A percentile compares a stretch with the other conserved stretches of the same genome.
Evolutionary conservation across 805 yeast species (phyloP).

Genomic region (Saturnispora bothae): DNA sequence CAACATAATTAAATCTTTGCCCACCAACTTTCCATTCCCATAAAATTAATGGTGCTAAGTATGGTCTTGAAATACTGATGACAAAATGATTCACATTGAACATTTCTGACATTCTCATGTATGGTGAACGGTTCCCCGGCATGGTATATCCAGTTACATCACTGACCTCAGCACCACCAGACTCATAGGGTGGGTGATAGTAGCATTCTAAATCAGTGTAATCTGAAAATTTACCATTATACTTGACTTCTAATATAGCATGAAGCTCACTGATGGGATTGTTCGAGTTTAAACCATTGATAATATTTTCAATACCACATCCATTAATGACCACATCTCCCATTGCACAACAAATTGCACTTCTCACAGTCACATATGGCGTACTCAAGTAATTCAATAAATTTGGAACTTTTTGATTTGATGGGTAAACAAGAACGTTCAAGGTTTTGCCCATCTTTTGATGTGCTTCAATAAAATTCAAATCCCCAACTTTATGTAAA

Average conservation of each 20-base stretch:
- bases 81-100: conserved; percentile 92
- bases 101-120: conserved; percentile 78
- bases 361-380: conserved; percentile 82
- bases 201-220: conserved; percentile 18
- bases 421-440: conserved; percentile 79
- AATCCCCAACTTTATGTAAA: conserved; percentile 59
- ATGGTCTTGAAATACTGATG: conserved; percentile 87
- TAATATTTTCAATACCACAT: conserved; percentile 23
- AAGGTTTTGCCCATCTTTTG: conserved; percentile 66
- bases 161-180: conserved; percentile 21
- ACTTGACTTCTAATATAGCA: conserved; percentile 8
- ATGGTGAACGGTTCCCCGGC: conserved; percentile 41
- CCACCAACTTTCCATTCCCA: conserved; percentile 64
- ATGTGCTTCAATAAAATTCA: conserved; percentile 92
- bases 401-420: conserved; percentile 56
- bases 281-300: conserved; percentile 1
- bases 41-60: conserved; percentile 78
- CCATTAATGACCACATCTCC: conserved; percentile 53
- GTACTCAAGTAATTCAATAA: conserved; percentile 83
- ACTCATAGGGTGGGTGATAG: conserved; percentile 35
- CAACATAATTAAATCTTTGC: conserved; percentile 8
- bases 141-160: conserved; percentile 8
- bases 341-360: conserved; percentile 80
- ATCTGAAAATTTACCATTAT: conserved; percentile 30
- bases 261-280: background rate